Conservation (phyloP, 345 rosid genomes). For the Capsella bursapastoris region DNA sequence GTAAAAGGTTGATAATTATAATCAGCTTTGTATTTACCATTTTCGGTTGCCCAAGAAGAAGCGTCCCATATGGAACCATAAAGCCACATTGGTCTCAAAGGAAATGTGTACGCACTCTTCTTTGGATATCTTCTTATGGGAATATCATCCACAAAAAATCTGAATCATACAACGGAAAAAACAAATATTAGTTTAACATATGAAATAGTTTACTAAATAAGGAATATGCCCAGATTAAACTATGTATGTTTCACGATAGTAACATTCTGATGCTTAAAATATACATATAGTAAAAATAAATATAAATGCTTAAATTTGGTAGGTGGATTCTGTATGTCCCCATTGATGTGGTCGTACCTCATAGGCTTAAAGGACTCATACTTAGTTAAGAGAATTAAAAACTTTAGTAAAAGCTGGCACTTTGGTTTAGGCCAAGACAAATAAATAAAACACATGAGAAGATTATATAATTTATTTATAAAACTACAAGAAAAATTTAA, state of each 20-base stretch:
- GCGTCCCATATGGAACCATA: slow-evolving; percentile 99
- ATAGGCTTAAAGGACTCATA: slow-evolving; percentile 29
- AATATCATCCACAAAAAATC: slow-evolving; percentile 94
- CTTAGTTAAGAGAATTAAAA: slow-evolving; percentile 16
- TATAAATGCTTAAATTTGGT: slow-evolving; percentile 34
- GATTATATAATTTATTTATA: slow-evolving; percentile 17
- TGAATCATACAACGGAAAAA: slow-evolving; percentile 35
- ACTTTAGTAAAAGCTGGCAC: slow-evolving; percentile 25
- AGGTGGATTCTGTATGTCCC: slow-evolving; percentile 42
- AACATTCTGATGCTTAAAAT: background rate
- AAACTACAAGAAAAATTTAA: slow-evolving; percentile 10
- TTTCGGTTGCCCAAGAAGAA: slow-evolving; percentile 96
- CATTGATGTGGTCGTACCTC: slow-evolving; percentile 40
- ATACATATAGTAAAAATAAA: background rate
- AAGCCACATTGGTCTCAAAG: slow-evolving; percentile 92
- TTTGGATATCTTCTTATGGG: slow-evolving; percentile 91
- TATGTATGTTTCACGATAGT: background rate
- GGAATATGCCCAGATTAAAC: background rate
- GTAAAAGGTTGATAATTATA: slow-evolving; percentile 87
- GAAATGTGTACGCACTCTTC: slow-evolving; percentile 78
- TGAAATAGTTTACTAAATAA: slow-evolving; percentile 15
- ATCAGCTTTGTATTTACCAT: slow-evolving; percentile 94
- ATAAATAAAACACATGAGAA: slow-evolving; percentile 34
- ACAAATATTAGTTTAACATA: background rate
- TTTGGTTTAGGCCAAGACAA: slow-evolving; percentile 35